Conservation (phyloP, 208 protist species). For the Acanthamoeba quina region DNA sequence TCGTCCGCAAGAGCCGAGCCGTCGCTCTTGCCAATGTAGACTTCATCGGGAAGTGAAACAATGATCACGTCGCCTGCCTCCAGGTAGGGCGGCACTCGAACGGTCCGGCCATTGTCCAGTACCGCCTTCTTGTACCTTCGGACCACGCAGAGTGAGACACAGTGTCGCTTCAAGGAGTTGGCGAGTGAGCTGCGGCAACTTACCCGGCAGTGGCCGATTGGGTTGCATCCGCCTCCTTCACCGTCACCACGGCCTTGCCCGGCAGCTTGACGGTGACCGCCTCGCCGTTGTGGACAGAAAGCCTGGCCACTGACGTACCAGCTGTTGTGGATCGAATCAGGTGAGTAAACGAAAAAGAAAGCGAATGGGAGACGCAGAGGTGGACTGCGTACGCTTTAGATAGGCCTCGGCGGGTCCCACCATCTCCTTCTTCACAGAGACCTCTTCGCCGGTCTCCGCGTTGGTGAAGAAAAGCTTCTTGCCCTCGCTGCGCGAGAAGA, state of each 20-base stretch:
- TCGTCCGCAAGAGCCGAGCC: not conserved
- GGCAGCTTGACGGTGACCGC: constrained; percentile 29
- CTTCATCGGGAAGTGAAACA: not conserved
- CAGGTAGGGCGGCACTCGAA: not conserved
- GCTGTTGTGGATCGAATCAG: not conserved
- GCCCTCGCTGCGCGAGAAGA: constrained; percentile 15
- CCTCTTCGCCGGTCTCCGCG: constrained; percentile 4
- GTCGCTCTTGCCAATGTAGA: not conserved
- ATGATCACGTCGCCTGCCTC: not conserved
- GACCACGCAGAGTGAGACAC: not conserved
- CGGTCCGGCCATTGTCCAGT: constrained; percentile 36
- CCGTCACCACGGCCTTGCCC: constrained; percentile 20
- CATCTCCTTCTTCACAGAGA: not conserved
- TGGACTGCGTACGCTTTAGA: constrained; percentile 3
- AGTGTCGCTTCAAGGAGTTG: not conserved
- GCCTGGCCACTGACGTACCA: not conserved
- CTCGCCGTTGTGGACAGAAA: constrained; percentile 17
- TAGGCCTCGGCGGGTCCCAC: not conserved
- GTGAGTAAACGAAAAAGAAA: not conserved
- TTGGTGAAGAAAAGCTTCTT: constrained; percentile 44
- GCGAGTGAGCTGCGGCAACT: not conserved
- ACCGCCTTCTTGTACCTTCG: constrained; percentile 33
- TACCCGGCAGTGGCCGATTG: constrained; percentile 19
- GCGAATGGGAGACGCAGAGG: not conserved
- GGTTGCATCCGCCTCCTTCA: constrained; percentile 10